Evolutionary conservation across 2,329 filamentous ascomycete genomes (phyloP), one percentile per base, ranked within the genome.

Genomic region (Ciborinia camelliae): DNA sequence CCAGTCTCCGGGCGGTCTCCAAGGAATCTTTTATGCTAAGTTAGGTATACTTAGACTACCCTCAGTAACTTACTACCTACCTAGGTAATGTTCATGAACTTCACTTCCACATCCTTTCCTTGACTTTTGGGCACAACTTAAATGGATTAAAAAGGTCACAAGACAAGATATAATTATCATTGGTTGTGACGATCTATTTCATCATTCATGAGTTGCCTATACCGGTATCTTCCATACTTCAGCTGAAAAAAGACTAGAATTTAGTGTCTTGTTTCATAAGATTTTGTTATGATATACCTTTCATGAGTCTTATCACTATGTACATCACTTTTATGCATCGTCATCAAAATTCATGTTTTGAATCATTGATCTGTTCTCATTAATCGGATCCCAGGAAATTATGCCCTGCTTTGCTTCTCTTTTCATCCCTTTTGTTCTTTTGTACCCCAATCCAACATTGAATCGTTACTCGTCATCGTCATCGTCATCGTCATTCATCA

Each of bases 401-500:
- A 58, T 45, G 20, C 41, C 39, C 54, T 45, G 20, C 54, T 41
- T 20, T 12, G 43, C 18, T 43, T 43, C 10, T 43, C 26, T 15
- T 23, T 45, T 32, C 39, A 41, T 3, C 4, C 28, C 28, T 26
- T 37, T 50, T 39, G 23, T 63, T 20, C 26, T 41, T 35, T 23
- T 54, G 37, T 45, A 10, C 51, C 28, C 28, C 54, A 18, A 35
- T 35, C 41, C 41, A 12, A 26, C 45, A 48, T 48, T 32, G 39
- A 45, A 47, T 62, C 50, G 30, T 63, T 63, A 47, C 15, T 28
- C 41, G 32, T n/a, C n/a, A n/a, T 41, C 12, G 14, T 41, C 14
- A 37, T 23, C 23, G 23, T 48, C n/a, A 15, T 58, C 35, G 48
- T 54, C 53, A 50, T 58, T 43, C 62, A 50, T 63, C 62, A 63